Conservation (phyloP, 1,139 yeast genomes). For the Taphrina wiesneri region DNA sequence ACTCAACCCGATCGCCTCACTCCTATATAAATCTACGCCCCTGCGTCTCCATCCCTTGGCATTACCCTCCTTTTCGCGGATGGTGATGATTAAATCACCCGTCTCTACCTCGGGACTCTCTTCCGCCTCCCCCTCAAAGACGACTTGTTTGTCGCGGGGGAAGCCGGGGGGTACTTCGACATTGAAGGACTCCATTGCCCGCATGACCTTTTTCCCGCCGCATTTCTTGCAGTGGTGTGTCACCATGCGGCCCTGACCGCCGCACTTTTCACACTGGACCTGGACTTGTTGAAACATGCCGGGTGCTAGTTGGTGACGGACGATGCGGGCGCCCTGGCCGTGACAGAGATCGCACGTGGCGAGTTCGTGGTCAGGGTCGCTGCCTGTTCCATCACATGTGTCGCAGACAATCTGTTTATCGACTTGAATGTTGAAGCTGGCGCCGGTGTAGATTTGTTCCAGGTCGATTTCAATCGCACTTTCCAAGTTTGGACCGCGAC, state of each 20-base stretch:
- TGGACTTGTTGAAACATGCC: conserved; percentile 88
- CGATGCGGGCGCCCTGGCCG: conserved; percentile 71
- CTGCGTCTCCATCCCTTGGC: conserved; percentile 87
- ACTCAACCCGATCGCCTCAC: conserved; percentile 68
- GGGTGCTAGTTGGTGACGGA: conserved; percentile 77
- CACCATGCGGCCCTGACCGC: conserved; percentile 72
- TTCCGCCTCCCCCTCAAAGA: conserved; percentile 76
- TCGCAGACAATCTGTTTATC: conserved; percentile 74
- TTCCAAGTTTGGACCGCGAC: conserved; percentile 66
- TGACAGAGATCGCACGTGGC: conserved; percentile 66
- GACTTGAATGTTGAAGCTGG: conserved; percentile 60
- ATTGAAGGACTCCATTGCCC: conserved; percentile 59
- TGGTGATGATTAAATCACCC: conserved; percentile 69
- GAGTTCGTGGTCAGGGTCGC: conserved; percentile 65
- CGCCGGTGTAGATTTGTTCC: conserved; percentile 70
- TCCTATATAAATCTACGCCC: conserved; percentile 70
- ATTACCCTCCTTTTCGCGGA: conserved; percentile 57
- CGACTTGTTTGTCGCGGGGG: conserved; percentile 59
- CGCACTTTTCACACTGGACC: conserved; percentile 73
- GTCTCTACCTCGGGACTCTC: conserved; percentile 76
- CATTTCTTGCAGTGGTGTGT: conserved; percentile 67
- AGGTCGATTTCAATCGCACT: conserved; percentile 60
- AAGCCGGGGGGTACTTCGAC: conserved; percentile 72
- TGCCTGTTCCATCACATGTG: conserved; percentile 79
- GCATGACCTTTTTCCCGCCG: conserved; percentile 65